Percentiles rank a stretch among this genome's conserved stretches.
Conservation (phyloP, 768 basidiomycete genomes). For the Podaxis sp. region DNA sequence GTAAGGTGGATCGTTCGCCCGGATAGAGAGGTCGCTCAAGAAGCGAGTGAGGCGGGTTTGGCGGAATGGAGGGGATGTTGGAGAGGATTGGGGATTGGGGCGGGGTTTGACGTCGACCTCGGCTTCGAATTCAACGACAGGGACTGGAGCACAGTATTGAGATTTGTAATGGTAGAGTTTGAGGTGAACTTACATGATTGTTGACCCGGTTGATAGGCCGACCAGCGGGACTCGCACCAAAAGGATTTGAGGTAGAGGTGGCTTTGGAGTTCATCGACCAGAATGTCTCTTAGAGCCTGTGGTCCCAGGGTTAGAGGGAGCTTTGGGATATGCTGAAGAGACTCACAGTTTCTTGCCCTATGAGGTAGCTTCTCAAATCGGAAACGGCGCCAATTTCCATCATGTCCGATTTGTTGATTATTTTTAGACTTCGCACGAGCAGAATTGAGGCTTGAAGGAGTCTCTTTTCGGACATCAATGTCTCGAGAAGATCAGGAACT, state of each 20-base stretch:
- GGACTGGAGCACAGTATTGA: constrained; percentile 38
- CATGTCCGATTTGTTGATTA: constrained; percentile 90
- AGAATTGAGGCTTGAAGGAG: constrained; percentile 85
- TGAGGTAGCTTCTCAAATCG: constrained; percentile 82
- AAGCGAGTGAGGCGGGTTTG: constrained; percentile 57
- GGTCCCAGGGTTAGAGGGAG: constrained; percentile 3
- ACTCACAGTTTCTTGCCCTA: constrained; percentile 78
- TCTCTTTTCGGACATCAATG: constrained; percentile 93
- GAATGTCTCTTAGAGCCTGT: constrained; percentile 86
- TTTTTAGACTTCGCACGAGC: constrained; percentile 82
- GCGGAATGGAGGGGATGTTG: constrained; percentile 33
- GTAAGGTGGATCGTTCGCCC: constrained; percentile 75
- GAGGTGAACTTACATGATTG: constrained; percentile 51
- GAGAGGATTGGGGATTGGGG: constrained; percentile 28
- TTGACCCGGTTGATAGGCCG: constrained; percentile 77
- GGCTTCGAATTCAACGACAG: constrained; percentile 60
- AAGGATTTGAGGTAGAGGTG: constrained; percentile 97
- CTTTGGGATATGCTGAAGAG: background rate
- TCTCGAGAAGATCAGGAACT: constrained; percentile 89
- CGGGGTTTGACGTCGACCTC: constrained; percentile 30
- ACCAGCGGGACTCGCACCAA: constrained; percentile 94
- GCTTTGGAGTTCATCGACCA: constrained; percentile 92
- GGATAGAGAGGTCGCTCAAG: constrained; percentile 58
- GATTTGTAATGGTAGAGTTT: background rate
- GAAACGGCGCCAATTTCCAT: constrained; percentile 91